Evolutionary conservation across 768 basidiomycete genomes (phyloP).

Genomic region (Guyanaporus albipodus): DNA sequence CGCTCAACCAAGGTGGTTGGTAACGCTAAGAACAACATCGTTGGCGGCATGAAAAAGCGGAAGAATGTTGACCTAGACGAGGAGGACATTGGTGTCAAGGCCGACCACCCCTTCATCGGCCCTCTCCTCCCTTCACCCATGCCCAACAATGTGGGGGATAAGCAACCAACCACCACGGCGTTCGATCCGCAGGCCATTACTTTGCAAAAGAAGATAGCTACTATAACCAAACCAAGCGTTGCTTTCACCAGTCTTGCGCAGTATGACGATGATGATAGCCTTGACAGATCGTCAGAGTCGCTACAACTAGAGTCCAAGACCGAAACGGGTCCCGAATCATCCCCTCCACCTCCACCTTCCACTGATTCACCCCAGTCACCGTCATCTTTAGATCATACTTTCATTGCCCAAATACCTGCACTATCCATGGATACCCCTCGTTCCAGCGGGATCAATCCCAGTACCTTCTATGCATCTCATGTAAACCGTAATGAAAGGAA

Average conservation of each 20-base stretch:
- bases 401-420: constrained; percentile 17
- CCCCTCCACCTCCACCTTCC: constrained; percentile 31
- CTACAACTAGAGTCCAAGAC: constrained; percentile 16
- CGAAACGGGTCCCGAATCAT: constrained; percentile 21
- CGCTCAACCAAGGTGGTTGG: constrained; percentile 16
- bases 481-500: constrained; percentile 33
- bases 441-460: constrained; percentile 30
- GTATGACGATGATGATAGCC: constrained; percentile 41
- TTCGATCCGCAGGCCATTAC: constrained; percentile 51
- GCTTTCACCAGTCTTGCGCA: constrained; percentile 38
- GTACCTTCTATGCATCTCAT: constrained; percentile 36
- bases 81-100: constrained; percentile 48
- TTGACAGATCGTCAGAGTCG: constrained; percentile 23
- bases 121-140: constrained; percentile 56
- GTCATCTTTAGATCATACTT: constrained; percentile 28
- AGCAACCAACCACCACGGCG: constrained; percentile 14
- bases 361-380: constrained; percentile 32
- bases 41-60: constrained; percentile 46
- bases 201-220: constrained; percentile 53
- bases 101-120: constrained; percentile 55
- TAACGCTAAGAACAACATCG: constrained; percentile 36
- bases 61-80: constrained; percentile 44
- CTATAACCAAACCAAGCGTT: constrained; percentile 29
- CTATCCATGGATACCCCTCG: constrained; percentile 18
- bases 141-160: constrained; percentile 14